Conservation (phyloP, 768 basidiomycete genomes). For the Suillus plorans region DNA sequence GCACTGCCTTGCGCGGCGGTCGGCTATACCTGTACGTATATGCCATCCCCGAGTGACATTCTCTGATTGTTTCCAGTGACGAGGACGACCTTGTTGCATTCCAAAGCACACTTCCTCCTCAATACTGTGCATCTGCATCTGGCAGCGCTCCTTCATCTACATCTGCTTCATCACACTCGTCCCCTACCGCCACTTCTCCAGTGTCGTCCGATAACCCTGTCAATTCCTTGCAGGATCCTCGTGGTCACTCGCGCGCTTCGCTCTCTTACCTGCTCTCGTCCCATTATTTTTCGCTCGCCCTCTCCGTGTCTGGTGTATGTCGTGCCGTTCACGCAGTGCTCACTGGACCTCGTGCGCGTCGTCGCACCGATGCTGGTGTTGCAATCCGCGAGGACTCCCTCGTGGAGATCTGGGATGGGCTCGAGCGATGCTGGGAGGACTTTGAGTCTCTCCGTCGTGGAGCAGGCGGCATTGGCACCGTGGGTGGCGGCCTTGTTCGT, state of each 20-base stretch:
- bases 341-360: conserved; percentile 76
- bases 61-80: conserved; percentile 40
- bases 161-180: conserved; percentile 31
- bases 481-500: conserved; percentile 35
- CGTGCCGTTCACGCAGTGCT: conserved; percentile 75
- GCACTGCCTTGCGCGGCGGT: conserved; percentile 81
- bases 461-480: conserved; percentile 40
- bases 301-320: conserved; percentile 75
- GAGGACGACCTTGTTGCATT: conserved; percentile 78
- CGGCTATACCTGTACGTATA: conserved; percentile 71
- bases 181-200: conserved; percentile 27
- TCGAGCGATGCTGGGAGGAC: conserved; percentile 83
- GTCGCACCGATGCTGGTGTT: conserved; percentile 48
- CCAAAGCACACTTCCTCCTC: conserved; percentile 57
- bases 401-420: conserved; percentile 79
- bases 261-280: conserved; percentile 53
- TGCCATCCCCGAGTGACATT: not conserved
- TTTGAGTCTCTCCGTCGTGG: conserved; percentile 64
- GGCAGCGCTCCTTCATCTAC: conserved; percentile 33
- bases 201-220: conserved; percentile 24
- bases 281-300: conserved; percentile 65
- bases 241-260: conserved; percentile 31
- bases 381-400: conserved; percentile 62
- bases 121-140: conserved; percentile 30
- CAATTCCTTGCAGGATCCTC: conserved; percentile 20